phyloP scores from a whole-genome alignment of 441 rosid species.

The Dalechampia spathulata region DNA sequence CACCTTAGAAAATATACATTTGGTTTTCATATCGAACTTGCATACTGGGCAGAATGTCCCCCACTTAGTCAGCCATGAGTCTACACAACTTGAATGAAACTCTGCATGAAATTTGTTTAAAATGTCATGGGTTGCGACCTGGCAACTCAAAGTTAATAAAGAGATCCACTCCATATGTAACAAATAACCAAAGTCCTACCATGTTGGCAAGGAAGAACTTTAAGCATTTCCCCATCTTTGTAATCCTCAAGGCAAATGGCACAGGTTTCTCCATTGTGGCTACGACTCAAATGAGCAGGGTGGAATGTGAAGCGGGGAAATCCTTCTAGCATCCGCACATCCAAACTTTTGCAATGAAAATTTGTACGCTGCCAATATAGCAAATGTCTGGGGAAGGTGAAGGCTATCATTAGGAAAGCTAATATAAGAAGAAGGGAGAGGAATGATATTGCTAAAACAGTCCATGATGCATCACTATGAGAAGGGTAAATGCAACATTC shows the following conservation, averaged over 20 bases:
- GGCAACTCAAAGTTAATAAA: too few species aligned
- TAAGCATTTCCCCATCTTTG: constrained; percentile 52
- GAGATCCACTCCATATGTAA: too few species aligned
- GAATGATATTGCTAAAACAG: constrained; percentile 50
- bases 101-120: constrained; percentile 29
- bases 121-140: not conserved
- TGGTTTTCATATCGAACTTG: constrained; percentile 56
- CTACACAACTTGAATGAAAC: constrained; percentile 63
- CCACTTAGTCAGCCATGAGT: constrained; percentile 75
- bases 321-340: constrained; percentile 36
- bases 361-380: constrained; percentile 30
- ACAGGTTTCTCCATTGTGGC: constrained; percentile 48
- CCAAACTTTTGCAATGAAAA: constrained; percentile 22
- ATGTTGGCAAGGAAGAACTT: constrained; percentile 68
- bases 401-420: constrained; percentile 36
- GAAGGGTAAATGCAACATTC: constrained; percentile 58
- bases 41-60: constrained; percentile 74
- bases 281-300: constrained; percentile 23
- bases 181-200: constrained; percentile 26
- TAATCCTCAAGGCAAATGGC: constrained; percentile 78
- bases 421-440: constrained; percentile 44
- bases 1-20: constrained; percentile 38
- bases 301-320: constrained; percentile 46
- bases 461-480: constrained; percentile 40
- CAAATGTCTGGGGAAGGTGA: constrained; percentile 45